Percentiles rank a stretch among this genome's conserved stretches.
phyloP scores from a whole-genome alignment of 163 green algal genomes.

The Prototheca wickerhamii region DNA sequence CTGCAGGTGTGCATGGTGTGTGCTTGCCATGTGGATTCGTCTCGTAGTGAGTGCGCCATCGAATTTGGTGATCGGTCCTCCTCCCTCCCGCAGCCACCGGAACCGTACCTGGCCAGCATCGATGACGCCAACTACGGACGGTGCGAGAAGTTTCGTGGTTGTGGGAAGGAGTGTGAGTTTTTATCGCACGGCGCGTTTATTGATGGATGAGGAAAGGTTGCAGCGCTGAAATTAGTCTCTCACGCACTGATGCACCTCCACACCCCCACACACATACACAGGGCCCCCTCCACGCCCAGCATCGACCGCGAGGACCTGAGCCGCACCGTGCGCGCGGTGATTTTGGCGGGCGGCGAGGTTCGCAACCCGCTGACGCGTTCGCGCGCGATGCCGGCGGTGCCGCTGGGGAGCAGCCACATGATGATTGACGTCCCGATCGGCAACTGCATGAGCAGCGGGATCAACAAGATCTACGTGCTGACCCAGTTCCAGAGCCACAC shows the following conservation, averaged over 20 bases:
- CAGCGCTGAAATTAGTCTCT: too few species aligned
- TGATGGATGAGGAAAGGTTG: too few species aligned
- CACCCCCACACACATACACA: too few species aligned
- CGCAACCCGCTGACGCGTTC: conserved; percentile 42
- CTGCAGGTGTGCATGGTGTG: too few species aligned
- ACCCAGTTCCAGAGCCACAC: conserved; percentile 99
- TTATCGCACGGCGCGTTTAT: background rate
- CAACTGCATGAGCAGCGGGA: conserved; percentile 95
- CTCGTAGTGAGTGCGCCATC: too few species aligned
- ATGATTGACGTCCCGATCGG: conserved; percentile 95
- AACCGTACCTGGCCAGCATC: background rate
- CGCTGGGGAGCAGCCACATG: conserved; percentile 71
- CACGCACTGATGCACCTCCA: too few species aligned
- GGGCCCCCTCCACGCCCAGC: background rate
- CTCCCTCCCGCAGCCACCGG: background rate
- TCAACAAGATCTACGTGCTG: conserved; percentile 98
- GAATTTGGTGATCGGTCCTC: background rate
- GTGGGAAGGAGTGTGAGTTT: background rate
- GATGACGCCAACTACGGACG: background rate
- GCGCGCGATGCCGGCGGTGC: conserved; percentile 46
- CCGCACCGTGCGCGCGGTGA: conserved; percentile 36
- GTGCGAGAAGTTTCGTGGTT: background rate
- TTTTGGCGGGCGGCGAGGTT: conserved; percentile 43
- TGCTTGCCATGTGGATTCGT: too few species aligned
- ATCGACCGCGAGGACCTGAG: conserved; percentile 19